Base-by-base conservation (phyloP, 1,284 basidiomycete genomes). In the Heterobasidion irregulare region DNA sequence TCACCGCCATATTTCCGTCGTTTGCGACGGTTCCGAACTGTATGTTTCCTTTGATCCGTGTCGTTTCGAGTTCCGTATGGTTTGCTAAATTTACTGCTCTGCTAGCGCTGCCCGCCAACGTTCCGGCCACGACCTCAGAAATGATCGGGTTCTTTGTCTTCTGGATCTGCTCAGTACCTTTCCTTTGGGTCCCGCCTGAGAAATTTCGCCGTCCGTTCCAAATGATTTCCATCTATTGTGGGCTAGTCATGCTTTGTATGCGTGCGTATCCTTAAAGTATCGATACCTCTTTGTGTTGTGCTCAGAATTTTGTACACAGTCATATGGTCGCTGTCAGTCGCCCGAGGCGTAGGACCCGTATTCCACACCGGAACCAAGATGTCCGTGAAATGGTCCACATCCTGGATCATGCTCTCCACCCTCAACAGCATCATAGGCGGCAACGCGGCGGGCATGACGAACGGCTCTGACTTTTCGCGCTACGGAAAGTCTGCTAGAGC, bases 121-220 rank as follows among this genome's bases (percentile, higher is more conserved):
- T 58, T n/a, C 60, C 58, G 6, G 54, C 56, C 13, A 58, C 58
- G 8, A 51, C 56, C 13, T 52, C 55, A 32, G 58, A 61, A 43
- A 57, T 61, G 56, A 50, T 61, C 44, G 60, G 60, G 16, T 61
- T 59, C 36, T 55, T 59, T 43, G 52, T 61, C 50, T 61, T 59
- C 56, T 59, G 58, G 56, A 51, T 59, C 50, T 56, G 34, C 15
- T 58, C 60, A 13, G 34, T 61, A 12, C 60, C 60, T 33, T 57
- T 61, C 38, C 56, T 61, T 19, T 61, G 55, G 54, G 53, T 59
- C 8, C 58, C 60, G 19, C 60, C 60, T n/a, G 60, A 61, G 56
- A 59, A 56, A 33, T 59, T 58, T 53, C 54, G 58, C 19, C 52
- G 54, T 15, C 60, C 58, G 10, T 59, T 61, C 54, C 57, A 58